A percentile compares a stretch with the other conserved stretches of the same genome.
phyloP scores from a whole-genome alignment of 1,284 basidiomycete species.

The Hortiboletus rubellus region DNA sequence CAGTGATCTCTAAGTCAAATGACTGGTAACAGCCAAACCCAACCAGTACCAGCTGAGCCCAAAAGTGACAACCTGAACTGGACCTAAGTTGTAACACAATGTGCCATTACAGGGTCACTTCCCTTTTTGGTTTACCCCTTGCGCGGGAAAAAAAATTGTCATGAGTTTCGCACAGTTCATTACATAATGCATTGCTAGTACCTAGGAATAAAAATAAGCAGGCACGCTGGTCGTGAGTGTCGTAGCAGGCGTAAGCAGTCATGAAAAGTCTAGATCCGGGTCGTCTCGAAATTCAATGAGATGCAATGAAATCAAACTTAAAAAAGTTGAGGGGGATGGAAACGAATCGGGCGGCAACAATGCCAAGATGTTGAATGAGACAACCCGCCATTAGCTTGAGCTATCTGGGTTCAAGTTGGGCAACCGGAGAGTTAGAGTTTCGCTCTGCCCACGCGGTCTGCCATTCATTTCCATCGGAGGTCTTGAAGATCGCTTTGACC shows the following conservation, averaged over 20 bases:
- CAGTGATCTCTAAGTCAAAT: too few relatives aligned
- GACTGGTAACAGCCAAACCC: too few relatives aligned
- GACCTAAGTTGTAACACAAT: too few relatives aligned
- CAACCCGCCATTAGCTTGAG: slow-evolving; percentile 5
- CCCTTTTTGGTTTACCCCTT: too few relatives aligned
- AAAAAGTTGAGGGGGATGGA: neutral
- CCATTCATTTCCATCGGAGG: slow-evolving; percentile 37
- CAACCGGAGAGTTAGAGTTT: slow-evolving; percentile 44
- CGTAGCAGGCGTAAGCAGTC: slow-evolving; percentile 19
- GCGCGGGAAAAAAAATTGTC: too few relatives aligned
- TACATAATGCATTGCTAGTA: neutral
- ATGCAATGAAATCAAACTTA: neutral
- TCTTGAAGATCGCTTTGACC: slow-evolving; percentile 42
- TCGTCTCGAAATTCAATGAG: neutral
- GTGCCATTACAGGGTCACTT: too few relatives aligned
- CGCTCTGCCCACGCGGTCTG: slow-evolving; percentile 63
- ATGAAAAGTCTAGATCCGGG: slow-evolving; percentile 1
- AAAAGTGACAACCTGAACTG: too few relatives aligned
- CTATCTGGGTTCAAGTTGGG: neutral
- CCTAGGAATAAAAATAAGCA: slow-evolving; percentile 22
- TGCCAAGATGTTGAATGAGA: neutral
- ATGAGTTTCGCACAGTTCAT: too few relatives aligned
- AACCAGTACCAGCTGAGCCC: too few relatives aligned
- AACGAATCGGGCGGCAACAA: neutral
- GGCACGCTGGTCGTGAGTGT: slow-evolving; percentile 17